phyloP scores from a whole-genome alignment of 1,284 basidiomycete species.

The Malassezia restricta region DNA sequence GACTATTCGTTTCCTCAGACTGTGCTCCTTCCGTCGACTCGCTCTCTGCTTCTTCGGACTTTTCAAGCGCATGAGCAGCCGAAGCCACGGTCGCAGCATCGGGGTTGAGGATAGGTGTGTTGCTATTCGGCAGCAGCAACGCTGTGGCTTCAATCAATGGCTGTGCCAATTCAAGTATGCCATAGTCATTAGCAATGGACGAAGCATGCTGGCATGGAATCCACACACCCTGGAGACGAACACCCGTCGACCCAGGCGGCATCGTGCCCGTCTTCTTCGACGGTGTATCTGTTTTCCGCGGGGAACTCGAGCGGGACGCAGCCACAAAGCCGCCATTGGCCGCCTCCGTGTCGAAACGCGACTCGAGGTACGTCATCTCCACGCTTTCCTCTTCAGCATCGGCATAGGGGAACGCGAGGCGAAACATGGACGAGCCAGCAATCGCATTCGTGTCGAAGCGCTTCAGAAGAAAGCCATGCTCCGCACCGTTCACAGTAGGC shows the following conservation, averaged over 20 bases:
- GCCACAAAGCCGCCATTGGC: slow-evolving; percentile 63
- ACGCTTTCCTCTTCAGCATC: slow-evolving; percentile 64
- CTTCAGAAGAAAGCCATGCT: slow-evolving; percentile 30
- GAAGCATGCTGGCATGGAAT: slow-evolving; percentile 62
- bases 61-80: not conserved
- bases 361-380: slow-evolving; percentile 73
- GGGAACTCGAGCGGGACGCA: slow-evolving; percentile 26
- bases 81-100: slow-evolving; percentile 8
- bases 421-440: slow-evolving; percentile 93
- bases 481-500: slow-evolving; percentile 54
- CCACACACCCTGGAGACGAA: slow-evolving; percentile 77
- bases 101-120: slow-evolving; percentile 26
- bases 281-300: slow-evolving; percentile 6
- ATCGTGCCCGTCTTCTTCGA: slow-evolving; percentile 19
- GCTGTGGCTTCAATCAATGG: slow-evolving; percentile 63
- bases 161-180: slow-evolving; percentile 55
- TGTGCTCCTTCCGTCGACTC: not conserved
- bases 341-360: slow-evolving; percentile 62
- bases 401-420: slow-evolving; percentile 81
- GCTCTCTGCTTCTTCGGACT: not conserved
- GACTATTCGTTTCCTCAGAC: not conserved
- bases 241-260: slow-evolving; percentile 38
- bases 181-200: slow-evolving; percentile 56
- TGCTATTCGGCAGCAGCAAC: slow-evolving; percentile 52
- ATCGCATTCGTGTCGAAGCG: slow-evolving; percentile 84